Evolutionary conservation across 2,329 filamentous ascomycete species (phyloP).

Genomic region (Paraphoma chrysanthemicola): DNA sequence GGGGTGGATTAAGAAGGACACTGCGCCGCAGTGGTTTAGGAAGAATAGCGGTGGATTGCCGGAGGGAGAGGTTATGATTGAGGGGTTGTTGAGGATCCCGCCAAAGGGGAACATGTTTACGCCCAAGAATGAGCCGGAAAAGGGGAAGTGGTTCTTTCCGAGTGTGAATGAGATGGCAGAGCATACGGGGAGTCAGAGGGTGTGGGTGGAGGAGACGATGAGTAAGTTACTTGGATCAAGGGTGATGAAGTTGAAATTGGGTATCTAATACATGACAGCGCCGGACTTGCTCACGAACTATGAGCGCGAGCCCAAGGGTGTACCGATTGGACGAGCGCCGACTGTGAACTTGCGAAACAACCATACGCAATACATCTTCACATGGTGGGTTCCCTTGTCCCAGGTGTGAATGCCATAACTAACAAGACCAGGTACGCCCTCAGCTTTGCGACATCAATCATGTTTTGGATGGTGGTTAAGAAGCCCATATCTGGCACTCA

Average conservation of each 20-base stretch:
- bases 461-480: slow-evolving; percentile 95
- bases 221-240: slow-evolving; percentile 58
- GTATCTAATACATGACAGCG: slow-evolving; percentile 59
- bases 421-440: slow-evolving; percentile 77
- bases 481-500: slow-evolving; percentile 79
- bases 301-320: slow-evolving; percentile 78
- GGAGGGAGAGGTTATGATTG: slow-evolving; percentile 73
- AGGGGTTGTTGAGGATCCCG: slow-evolving; percentile 85
- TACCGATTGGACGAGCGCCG: slow-evolving; percentile 85
- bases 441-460: slow-evolving; percentile 83
- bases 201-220: slow-evolving; percentile 97
- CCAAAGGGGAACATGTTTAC: slow-evolving; percentile 99
- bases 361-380: slow-evolving; percentile 98
- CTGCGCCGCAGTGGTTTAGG: slow-evolving; percentile 68
- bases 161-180: slow-evolving; percentile 91
- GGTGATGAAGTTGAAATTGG: slow-evolving; percentile 10
- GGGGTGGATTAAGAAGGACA: slow-evolving; percentile 87
- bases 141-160: slow-evolving; percentile 91
- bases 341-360: slow-evolving; percentile 96
- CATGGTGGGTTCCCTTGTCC: slow-evolving; percentile 71
- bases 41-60: slow-evolving; percentile 67
- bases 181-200: slow-evolving; percentile 79
- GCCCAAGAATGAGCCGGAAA: slow-evolving; percentile 83
- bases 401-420: slow-evolving; percentile 11
- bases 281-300: slow-evolving; percentile 79